Evolutionary conservation across 1,139 yeast genomes (phyloP).

Genomic region (Debaryomyces nepalensis): DNA sequence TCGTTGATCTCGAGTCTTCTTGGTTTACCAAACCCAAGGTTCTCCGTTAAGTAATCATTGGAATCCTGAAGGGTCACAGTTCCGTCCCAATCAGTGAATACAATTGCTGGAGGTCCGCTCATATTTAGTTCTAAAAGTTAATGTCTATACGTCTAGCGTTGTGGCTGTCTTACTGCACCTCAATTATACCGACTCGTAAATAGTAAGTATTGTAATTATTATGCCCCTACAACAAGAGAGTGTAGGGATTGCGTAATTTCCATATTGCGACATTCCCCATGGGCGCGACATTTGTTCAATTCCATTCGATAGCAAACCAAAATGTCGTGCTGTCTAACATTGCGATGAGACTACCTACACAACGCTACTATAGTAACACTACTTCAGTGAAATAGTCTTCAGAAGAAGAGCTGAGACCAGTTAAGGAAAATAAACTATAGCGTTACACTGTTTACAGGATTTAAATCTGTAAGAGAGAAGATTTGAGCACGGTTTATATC

Average conservation of each 20-base stretch:
- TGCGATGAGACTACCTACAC: constrained; percentile 9
- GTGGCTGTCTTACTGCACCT: not conserved
- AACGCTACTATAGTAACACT: not conserved
- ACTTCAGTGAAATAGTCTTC: not conserved
- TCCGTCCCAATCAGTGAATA: constrained; percentile 97
- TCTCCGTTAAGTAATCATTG: constrained; percentile 88
- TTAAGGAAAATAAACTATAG: no score
- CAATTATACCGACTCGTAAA: no score
- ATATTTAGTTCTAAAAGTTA: constrained; percentile 1
- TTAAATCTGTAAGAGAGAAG: no score
- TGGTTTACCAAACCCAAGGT: constrained; percentile 80
- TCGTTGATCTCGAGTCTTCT: constrained; percentile 71
- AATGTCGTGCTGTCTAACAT: constrained; percentile 8
- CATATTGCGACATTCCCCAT: constrained; percentile 3
- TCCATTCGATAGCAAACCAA: constrained; percentile 11
- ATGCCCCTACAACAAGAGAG: no score
- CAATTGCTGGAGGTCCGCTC: constrained; percentile 59
- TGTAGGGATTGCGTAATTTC: no score
- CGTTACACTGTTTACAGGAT: no score
- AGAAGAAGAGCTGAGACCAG: no score
- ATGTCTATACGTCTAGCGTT: not conserved
- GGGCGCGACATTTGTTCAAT: constrained; percentile 4
- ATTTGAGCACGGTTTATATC: no score
- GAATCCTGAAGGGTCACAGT: constrained; percentile 92
- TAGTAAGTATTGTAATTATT: no score